Percentiles rank a stretch among this genome's conserved stretches.
phyloP scores from a whole-genome alignment of 495 filamentous ascomycete species.

The Penicillium verhagenii region DNA sequence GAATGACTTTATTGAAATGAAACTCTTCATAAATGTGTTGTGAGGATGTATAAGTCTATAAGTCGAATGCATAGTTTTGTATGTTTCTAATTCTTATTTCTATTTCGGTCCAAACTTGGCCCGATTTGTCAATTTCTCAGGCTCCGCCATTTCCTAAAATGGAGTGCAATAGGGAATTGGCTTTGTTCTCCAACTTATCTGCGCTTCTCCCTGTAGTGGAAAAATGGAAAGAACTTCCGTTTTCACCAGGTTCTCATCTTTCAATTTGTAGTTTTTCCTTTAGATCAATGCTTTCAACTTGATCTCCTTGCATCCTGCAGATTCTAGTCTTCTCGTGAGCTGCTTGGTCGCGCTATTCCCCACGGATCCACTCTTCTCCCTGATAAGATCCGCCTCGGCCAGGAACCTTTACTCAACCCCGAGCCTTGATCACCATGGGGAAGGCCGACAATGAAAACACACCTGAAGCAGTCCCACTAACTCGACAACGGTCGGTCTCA shows the following conservation, averaged over 20 bases:
- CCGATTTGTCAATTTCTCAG: background rate
- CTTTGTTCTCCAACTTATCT: background rate
- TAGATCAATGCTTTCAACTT: background rate
- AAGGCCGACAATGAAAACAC: conserved; percentile 26
- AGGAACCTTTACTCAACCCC: conserved; percentile 5
- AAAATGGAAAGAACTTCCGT: too few relatives aligned
- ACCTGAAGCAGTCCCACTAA: conserved; percentile 29
- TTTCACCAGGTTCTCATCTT: background rate
- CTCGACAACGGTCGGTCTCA: conserved; percentile 28
- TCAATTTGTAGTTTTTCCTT: background rate
- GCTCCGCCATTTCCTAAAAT: background rate
- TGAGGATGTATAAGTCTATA: too few relatives aligned
- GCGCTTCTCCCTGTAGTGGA: background rate
- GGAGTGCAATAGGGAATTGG: background rate
- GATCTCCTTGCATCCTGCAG: background rate
- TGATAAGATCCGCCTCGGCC: conserved; percentile 17
- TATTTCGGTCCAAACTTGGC: background rate
- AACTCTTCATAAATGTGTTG: background rate
- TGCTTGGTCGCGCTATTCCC: background rate
- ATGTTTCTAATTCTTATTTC: background rate
- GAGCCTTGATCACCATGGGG: conserved; percentile 27
- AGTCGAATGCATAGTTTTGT: too few relatives aligned
- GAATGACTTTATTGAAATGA: background rate
- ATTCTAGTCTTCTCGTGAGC: background rate
- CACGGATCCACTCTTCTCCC: conserved; percentile 14